Percentiles rank a stretch among this genome's conserved stretches.
Evolutionary conservation across 2,329 filamentous ascomycete genomes (phyloP).

Genomic region (Fusarium transvaalense): DNA sequence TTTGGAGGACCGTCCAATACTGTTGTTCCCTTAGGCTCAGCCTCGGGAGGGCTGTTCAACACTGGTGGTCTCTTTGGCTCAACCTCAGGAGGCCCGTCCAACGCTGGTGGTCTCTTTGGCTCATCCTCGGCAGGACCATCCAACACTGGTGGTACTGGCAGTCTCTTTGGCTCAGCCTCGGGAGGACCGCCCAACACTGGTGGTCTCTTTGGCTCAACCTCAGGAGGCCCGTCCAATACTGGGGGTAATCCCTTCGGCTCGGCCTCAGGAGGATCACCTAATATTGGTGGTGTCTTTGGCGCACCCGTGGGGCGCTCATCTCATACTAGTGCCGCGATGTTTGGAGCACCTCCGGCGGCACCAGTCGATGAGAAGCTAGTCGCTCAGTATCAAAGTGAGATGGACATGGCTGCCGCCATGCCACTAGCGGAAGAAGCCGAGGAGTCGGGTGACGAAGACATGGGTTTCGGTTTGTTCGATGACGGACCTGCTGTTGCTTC

Average conservation of each 20-base stretch:
- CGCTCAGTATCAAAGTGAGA: conserved; percentile 4
- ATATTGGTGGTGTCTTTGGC: no score
- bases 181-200: neutral
- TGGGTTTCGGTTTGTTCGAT: neutral
- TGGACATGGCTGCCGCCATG: conserved; percentile 9
- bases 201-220: neutral
- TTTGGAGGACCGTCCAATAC: no score
- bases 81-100: neutral
- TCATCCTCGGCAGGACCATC: no score
- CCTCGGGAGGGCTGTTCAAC: neutral
- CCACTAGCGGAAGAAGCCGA: neutral
- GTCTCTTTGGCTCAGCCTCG: neutral
- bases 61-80: neutral
- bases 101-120: neutral
- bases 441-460: conserved; percentile 2
- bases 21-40: neutral
- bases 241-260: neutral
- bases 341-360: neutral
- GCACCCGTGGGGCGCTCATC: no score
- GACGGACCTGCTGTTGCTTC: neutral
- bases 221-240: neutral
- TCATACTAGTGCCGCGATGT: no score
- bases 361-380: neutral
- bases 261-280: no score
- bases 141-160: no score